Evolutionary conservation across 83 land plant species (phyloP).

Genomic region (Picea engelmannii): DNA sequence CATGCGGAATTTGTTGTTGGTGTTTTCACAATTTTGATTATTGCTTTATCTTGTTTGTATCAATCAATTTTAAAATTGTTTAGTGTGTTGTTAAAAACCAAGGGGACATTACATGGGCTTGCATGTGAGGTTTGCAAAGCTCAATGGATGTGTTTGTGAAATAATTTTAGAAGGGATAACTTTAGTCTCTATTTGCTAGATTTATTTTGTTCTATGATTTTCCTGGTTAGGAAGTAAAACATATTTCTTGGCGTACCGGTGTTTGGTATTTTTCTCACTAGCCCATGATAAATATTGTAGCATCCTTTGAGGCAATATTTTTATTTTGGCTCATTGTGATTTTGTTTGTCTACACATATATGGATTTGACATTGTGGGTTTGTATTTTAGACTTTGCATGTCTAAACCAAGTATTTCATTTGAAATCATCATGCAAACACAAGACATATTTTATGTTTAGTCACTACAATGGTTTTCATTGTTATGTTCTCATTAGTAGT

Average conservation of each 20-base stretch:
- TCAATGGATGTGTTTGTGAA: not conserved
- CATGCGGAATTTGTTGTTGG: not conserved
- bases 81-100: not conserved
- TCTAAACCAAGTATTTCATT: not conserved
- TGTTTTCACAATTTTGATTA: not conserved
- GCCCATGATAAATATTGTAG: not conserved
- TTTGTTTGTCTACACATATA: not conserved
- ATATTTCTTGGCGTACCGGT: not conserved
- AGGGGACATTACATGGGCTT: not conserved
- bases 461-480: no score
- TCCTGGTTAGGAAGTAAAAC: not conserved
- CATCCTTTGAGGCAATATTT: constrained; percentile 3
- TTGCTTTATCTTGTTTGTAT: not conserved
- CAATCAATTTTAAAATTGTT: not conserved
- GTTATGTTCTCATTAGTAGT: no score
- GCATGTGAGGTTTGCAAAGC: not conserved
- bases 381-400: not conserved
- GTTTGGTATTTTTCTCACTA: constrained; percentile 2
- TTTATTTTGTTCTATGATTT: not conserved
- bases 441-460: no score
- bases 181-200: constrained; percentile 4
- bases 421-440: not conserved
- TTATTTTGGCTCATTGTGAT: constrained; percentile 3
- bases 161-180: not conserved
- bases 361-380: not conserved